These are phyloP conservation scores for Acanthamoeba lenticulata DNA, from an alignment of 208 protist species.

Conservation along the genomic window DNA sequence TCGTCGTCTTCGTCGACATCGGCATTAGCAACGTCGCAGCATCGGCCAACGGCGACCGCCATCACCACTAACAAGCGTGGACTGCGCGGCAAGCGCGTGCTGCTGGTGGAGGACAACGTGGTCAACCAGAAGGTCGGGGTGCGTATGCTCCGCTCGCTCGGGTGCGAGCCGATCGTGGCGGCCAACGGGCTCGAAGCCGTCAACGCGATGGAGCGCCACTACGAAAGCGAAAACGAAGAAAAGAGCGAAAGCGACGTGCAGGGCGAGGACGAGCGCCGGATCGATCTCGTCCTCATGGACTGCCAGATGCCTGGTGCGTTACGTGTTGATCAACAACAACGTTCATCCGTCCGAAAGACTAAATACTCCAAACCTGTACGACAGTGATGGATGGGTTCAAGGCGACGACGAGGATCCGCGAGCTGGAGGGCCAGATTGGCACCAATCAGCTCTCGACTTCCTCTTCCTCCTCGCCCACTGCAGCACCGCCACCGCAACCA, in stretches of 20 bases:
- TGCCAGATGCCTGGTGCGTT: background rate
- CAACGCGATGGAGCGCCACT: background rate
- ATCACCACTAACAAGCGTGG: too few species aligned
- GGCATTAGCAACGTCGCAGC: too few species aligned
- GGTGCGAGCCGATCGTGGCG: background rate
- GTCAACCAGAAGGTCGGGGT: conserved; percentile 46
- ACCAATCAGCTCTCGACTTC: background rate
- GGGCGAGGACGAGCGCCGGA: background rate
- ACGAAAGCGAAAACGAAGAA: background rate
- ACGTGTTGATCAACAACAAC: too few species aligned
- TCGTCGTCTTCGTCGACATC: too few species aligned
- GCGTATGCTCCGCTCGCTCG: conserved; percentile 1
- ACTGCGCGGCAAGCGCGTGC: background rate
- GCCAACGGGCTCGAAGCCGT: conserved; percentile 9
- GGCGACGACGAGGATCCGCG: background rate
- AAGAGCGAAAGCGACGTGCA: background rate
- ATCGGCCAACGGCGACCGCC: too few species aligned
- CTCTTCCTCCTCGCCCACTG: background rate
- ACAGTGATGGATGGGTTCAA: conserved; percentile 48
- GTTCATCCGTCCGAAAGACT: too few species aligned
- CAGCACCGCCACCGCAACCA: too few species aligned
- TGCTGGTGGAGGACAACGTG: conserved; percentile 58
- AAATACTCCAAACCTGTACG: background rate
- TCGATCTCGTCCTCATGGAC: conserved; percentile 52
- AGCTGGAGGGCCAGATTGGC: background rate